Conservation (phyloP, 306 rosid genomes). For the Vigna hirtella region DNA sequence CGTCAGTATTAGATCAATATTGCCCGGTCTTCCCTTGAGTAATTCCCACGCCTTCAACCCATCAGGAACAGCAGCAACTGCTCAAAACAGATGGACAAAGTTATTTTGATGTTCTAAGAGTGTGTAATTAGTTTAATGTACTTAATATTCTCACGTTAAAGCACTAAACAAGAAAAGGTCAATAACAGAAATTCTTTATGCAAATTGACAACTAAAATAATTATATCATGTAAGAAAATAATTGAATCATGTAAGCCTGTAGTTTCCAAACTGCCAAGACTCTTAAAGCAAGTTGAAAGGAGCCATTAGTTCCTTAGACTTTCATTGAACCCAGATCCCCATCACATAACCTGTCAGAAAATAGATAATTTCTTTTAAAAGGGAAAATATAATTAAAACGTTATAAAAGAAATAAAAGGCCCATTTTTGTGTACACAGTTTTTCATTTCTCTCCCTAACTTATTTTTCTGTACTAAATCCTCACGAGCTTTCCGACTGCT, state of each 20-base stretch:
- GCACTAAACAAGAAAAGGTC: conserved; percentile 28
- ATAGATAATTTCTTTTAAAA: conserved; percentile 2
- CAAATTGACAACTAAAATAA: conserved; percentile 8
- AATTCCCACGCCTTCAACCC: conserved; percentile 98
- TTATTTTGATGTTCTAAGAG: conserved; percentile 32
- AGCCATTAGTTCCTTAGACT: conserved; percentile 29
- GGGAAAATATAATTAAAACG: conserved; percentile 8
- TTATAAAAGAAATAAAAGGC: conserved; percentile 1
- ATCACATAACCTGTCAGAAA: conserved; percentile 36
- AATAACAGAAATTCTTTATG: neutral
- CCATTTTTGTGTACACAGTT: neutral
- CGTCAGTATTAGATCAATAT: conserved; percentile 81
- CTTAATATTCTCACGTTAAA: conserved; percentile 4
- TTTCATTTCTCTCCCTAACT: neutral
- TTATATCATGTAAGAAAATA: conserved; percentile 13
- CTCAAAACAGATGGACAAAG: conserved; percentile 44
- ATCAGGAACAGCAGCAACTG: conserved; percentile 95
- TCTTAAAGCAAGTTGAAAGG: conserved; percentile 37
- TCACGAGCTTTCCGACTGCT: neutral
- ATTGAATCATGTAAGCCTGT: conserved; percentile 16
- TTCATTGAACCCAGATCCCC: conserved; percentile 45
- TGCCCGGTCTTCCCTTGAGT: conserved; percentile 75
- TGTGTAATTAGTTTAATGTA: conserved; percentile 2
- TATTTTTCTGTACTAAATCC: conserved; percentile 4
- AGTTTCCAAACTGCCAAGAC: conserved; percentile 32